Base-by-base conservation (phyloP, 2,329 filamentous ascomycete species). In the Beauveria caledonica region DNA sequence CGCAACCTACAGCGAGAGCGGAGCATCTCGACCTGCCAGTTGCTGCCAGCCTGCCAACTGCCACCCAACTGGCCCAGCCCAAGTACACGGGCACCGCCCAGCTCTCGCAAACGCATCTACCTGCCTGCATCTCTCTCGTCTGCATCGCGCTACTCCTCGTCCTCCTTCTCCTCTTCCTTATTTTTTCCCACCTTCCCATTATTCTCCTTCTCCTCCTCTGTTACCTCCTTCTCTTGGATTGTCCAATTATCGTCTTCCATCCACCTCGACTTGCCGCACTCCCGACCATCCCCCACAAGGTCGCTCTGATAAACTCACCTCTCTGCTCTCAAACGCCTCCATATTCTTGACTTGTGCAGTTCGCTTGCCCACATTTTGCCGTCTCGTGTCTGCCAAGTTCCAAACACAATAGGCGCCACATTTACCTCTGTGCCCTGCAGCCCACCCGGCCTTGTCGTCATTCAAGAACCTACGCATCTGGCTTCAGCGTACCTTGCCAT, bases 361-460 rank as follows among this genome's bases (percentile, higher is more conserved):
- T 42, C 29, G 21, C 13, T 50, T 50, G 57, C 27, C 49, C 48
- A 59, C 57, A 44, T 25, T 39, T 39, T 51, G 11, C 55, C 46
- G 36, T 51, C 56, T 51, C 48, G 46, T 58, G 56, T 58, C 56
- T 51, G 39, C 56, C 48, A 29, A 45, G 48, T 44, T 42, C 36
- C 50, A 33, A 58, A 21, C 45, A 44, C 44, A 21, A 45, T n/a
- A 52, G 5, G 9, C 8, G 19, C 57, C n/a, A 40, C 33, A 27
- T 58, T 58, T 51, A 52, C 48, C 56, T 58, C 52, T 59, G 27
- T 21, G 36, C n/a, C 25, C 57, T 59, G 49, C 49, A 45, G 10
- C 40, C 36, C 49, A 39, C 49, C 11, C 15, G 11, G n/a, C 27
- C n/a, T 39, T 51, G 36, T 40, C 56, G 56, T 59, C 56, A 59